Base-by-base conservation (phyloP, 2,329 filamentous ascomycete species). In the Eutypella sp. region DNA sequence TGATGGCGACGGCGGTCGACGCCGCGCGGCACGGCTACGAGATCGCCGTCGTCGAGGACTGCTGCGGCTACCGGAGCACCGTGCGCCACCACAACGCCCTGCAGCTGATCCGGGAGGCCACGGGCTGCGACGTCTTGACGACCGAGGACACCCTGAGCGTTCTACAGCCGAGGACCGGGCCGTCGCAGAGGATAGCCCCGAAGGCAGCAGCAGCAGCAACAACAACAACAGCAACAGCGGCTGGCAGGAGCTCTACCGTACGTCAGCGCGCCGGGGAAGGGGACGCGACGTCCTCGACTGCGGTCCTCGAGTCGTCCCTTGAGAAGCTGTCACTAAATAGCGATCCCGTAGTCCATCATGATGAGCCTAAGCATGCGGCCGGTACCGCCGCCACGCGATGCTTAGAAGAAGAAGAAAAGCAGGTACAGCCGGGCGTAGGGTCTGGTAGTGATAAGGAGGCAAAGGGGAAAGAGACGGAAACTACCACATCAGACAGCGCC, bases 1-100 rank as follows among this genome's bases (percentile, higher is more conserved):
- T 97, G 40, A 90, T 93, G 61, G 92, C 93, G 7, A 96, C 92
- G 1, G 90, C 90, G 3, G 75, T 95, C 51, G 93, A 96, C 60
- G 93, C 92, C 10, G 91, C 89, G 2, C 81, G 86, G 18, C 87
- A 96, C 64, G 93, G 91, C 4, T 83, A 95, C 58, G 75, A 81
- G n/a, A 89, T 96, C 58, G 93, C 87, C 5, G 72, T 97, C 11
- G 72, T 97, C 33, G 84, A 93, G 43, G 90, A 97, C 63, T 96
- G 91, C 64, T 81, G 95, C 45, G 91, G 90, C 10, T 96, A 85
- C 59, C 81, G 88, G 40, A 82, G 74, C 55, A 79, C 82, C 47
- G 66, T 72, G 16, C 81, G 89, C 37, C 89, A 95, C 56, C 71
- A 79, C 38, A 74, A 80, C 52, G 86, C 91, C 0, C 72, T 95